Conservation (phyloP, 1,139 yeast genomes). For the Ogataea hybrid region DNA sequence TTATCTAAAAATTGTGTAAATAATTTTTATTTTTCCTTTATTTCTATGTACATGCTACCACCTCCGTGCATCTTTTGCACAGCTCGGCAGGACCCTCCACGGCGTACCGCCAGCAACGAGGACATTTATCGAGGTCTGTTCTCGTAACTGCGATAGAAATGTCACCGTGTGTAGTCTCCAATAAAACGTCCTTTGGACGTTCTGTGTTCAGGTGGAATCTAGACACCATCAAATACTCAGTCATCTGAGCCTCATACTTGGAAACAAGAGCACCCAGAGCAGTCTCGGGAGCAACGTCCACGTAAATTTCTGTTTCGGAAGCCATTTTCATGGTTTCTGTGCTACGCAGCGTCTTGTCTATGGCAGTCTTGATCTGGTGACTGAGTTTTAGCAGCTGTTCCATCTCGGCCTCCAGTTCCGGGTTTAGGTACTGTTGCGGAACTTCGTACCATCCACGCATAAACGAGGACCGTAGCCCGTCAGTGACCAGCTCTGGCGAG, state of each 20-base stretch:
- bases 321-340: conserved; percentile 58
- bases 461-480: conserved; percentile 49
- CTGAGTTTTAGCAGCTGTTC: conserved; percentile 42
- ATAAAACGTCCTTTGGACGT: conserved; percentile 15
- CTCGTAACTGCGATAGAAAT: conserved; percentile 39
- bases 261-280: conserved; percentile 20
- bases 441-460: conserved; percentile 34
- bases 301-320: conserved; percentile 53
- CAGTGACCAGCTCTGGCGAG: conserved; percentile 38
- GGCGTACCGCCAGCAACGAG: conserved; percentile 89
- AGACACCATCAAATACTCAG: conserved; percentile 71
- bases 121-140: conserved; percentile 63
- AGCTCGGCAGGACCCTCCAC: conserved; percentile 50
- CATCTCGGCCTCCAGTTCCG: conserved; percentile 41
- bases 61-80: conserved; percentile 67
- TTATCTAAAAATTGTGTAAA: background rate
- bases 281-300: conserved; percentile 31
- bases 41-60: conserved; percentile 20
- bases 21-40: background rate
- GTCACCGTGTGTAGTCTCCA: conserved; percentile 30
- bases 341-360: conserved; percentile 45
- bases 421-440: conserved; percentile 32
- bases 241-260: conserved; percentile 31
- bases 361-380: conserved; percentile 45
- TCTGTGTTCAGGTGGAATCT: conserved; percentile 40